A percentile compares a stretch with the other conserved stretches of the same genome.
Conservation (phyloP, 2,329 filamentous ascomycete species). For the Ceratocystis destructans region DNA sequence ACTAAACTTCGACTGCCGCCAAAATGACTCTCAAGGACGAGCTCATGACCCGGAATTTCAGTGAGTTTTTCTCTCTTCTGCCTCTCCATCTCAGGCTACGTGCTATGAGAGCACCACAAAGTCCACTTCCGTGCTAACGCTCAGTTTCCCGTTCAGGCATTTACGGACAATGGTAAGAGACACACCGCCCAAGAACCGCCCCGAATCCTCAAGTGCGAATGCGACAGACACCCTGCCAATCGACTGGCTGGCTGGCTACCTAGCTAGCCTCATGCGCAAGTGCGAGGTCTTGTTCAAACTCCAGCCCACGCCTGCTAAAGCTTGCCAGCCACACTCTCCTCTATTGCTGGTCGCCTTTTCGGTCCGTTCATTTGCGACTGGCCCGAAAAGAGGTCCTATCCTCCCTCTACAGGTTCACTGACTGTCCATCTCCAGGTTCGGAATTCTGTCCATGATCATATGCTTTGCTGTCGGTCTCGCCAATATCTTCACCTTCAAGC, state of each 20-base stretch:
- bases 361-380: no score
- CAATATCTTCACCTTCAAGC: constrained; percentile 46
- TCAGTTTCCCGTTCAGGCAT: constrained; percentile 39
- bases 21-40: constrained; percentile 60
- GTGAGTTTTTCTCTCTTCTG: constrained; percentile 33
- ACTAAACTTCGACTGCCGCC: background rate
- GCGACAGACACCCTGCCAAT: background rate
- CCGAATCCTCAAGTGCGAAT: background rate
- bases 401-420: background rate
- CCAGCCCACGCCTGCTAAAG: no score
- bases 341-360: no score
- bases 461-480: constrained; percentile 57
- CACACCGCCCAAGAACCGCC: background rate
- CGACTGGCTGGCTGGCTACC: background rate
- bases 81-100: background rate
- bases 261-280: no score
- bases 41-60: constrained; percentile 61
- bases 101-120: constrained; percentile 3
- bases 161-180: constrained; percentile 59
- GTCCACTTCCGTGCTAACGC: constrained; percentile 6
- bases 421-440: constrained; percentile 38
- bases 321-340: no score
- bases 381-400: no score
- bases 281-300: no score
- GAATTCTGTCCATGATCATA: constrained; percentile 56